These are phyloP conservation scores for Pseudomicrostroma phylloplanum DNA, from an alignment of 1,284 basidiomycete species.

Conservation along the genomic window DNA sequence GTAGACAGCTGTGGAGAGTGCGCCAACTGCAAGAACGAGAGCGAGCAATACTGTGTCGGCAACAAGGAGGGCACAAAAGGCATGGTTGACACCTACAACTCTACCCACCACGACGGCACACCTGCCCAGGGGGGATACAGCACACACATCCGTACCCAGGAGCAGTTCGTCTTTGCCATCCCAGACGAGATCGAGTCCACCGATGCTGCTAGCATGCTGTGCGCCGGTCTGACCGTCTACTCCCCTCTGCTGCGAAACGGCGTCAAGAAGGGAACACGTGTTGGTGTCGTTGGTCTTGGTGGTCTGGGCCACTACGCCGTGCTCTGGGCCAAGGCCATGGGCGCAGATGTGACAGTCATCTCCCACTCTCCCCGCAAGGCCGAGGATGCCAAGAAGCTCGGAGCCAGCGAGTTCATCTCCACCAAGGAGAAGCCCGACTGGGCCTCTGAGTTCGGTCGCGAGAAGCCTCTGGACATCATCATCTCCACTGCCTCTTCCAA, in stretches of 20 bases:
- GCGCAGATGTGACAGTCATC: slow-evolving; percentile 39
- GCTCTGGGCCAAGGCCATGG: slow-evolving; percentile 38
- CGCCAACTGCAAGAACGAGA: slow-evolving; percentile 55
- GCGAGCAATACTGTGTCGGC: slow-evolving; percentile 26
- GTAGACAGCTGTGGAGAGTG: slow-evolving; percentile 59
- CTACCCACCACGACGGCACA: slow-evolving; percentile 55
- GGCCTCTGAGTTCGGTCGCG: slow-evolving; percentile 42
- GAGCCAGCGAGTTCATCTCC: slow-evolving; percentile 35
- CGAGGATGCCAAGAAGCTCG: slow-evolving; percentile 29
- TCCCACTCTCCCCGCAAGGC: slow-evolving; percentile 35
- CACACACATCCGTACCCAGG: slow-evolving; percentile 30
- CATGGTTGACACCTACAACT: slow-evolving; percentile 50
- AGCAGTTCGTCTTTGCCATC: slow-evolving; percentile 43
- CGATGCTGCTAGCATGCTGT: slow-evolving; percentile 41
- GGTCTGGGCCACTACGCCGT: slow-evolving; percentile 42
- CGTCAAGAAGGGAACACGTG: slow-evolving; percentile 28
- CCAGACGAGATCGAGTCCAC: slow-evolving; percentile 38
- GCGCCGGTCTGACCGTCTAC: slow-evolving; percentile 46
- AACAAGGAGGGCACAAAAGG: slow-evolving; percentile 39
- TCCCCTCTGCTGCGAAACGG: slow-evolving; percentile 37
- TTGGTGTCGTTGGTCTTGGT: slow-evolving; percentile 42
- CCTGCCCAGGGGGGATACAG: slow-evolving; percentile 36
- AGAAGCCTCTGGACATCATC: slow-evolving; percentile 55
- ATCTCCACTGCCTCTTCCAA: slow-evolving; percentile 52
- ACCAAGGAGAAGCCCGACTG: slow-evolving; percentile 13